Conservation (phyloP, 1,284 basidiomycete species). For the Boletellus deceptivus region DNA sequence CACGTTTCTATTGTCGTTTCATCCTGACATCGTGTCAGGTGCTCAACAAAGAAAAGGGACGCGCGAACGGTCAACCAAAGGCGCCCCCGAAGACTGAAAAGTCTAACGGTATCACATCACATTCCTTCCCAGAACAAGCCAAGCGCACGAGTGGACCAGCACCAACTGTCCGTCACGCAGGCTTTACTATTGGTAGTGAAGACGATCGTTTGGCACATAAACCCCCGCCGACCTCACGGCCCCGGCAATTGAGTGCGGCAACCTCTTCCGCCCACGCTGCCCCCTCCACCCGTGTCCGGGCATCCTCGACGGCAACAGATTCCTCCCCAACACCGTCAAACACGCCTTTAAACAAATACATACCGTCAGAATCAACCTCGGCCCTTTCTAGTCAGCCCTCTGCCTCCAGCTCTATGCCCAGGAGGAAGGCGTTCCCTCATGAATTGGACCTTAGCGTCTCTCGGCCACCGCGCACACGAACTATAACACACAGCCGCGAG, state of each 20-base stretch:
- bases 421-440: conserved; percentile 23
- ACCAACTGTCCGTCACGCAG: conserved; percentile 50
- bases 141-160: conserved; percentile 34
- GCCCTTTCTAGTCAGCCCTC: conserved; percentile 22
- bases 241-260: conserved; percentile 35
- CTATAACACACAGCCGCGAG: conserved; percentile 55
- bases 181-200: conserved; percentile 54
- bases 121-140: conserved; percentile 21
- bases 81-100: conserved; percentile 24
- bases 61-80: conserved; percentile 38
- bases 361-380: conserved; percentile 29
- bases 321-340: conserved; percentile 15
- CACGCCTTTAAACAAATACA: conserved; percentile 14
- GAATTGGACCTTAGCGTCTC: conserved; percentile 33
- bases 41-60: conserved; percentile 65
- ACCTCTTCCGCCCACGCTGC: conserved; percentile 25
- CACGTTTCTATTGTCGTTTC: conserved; percentile 16
- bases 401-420: conserved; percentile 30
- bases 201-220: conserved; percentile 47
- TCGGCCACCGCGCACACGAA: conserved; percentile 46
- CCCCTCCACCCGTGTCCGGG: conserved; percentile 27
- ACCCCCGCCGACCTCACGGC: conserved; percentile 33
- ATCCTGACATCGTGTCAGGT: conserved; percentile 41
- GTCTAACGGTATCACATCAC: conserved; percentile 14
- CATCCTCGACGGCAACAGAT: conserved; percentile 33